Conservation (phyloP, 768 basidiomycete genomes). For the Mycena maculata region DNA sequence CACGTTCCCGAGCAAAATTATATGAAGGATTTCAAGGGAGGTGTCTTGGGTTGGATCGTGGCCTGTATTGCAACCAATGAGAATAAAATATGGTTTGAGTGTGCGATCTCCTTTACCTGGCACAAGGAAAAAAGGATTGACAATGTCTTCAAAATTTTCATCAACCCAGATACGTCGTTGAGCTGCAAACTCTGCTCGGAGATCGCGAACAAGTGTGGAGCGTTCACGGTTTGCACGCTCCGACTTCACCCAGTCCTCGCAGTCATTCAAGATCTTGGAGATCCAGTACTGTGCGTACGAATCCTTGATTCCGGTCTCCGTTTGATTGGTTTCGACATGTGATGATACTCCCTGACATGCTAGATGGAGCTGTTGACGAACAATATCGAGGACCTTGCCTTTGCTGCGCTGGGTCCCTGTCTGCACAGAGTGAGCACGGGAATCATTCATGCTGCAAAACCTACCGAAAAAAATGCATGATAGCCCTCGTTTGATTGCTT, state of each 20-base stretch:
- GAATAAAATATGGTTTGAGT: not conserved
- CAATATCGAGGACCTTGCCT: constrained; percentile 29
- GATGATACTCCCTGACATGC: constrained; percentile 48
- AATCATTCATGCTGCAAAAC: not conserved
- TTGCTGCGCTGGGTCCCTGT: constrained; percentile 36
- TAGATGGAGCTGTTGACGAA: constrained; percentile 45
- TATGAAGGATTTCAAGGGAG: constrained; percentile 59
- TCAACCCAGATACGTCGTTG: constrained; percentile 45
- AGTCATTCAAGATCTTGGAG: constrained; percentile 39
- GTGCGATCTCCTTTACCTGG: no score
- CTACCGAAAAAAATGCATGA: not conserved
- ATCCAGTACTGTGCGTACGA: constrained; percentile 52
- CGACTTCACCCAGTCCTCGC: not conserved
- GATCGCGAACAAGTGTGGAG: no score
- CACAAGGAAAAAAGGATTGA: constrained; percentile 47
- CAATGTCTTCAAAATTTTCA: constrained; percentile 34
- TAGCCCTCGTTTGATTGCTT: not conserved
- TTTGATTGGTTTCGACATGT: constrained; percentile 43
- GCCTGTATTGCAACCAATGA: constrained; percentile 30
- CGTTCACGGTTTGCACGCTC: not conserved
- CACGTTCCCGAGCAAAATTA: constrained; percentile 53
- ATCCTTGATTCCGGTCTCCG: constrained; percentile 52
- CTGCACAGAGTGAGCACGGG: constrained; percentile 31
- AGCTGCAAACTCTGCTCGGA: constrained; percentile 35
- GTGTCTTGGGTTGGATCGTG: constrained; percentile 48